A percentile compares a stretch with the other conserved stretches of the same genome.
Evolutionary conservation across 805 yeast genomes (phyloP).

Genomic region (Yamadazyma insecticola): DNA sequence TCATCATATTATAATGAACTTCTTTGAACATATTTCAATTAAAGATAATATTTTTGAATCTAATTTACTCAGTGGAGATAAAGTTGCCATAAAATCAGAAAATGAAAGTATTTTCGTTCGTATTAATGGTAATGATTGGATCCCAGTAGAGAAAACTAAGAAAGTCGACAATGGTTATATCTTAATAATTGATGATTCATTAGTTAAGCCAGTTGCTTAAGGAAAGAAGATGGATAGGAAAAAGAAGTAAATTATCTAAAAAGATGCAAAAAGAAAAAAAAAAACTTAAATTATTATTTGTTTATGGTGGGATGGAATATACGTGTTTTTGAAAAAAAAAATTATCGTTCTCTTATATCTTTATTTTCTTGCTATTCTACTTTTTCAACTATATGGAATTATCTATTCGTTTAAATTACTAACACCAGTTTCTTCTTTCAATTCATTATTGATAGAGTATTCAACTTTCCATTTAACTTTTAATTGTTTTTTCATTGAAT

Average conservation of each 20-base stretch:
- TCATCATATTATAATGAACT: conserved; percentile 50
- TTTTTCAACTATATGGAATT: background rate
- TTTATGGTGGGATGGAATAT: no score
- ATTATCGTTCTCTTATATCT: no score
- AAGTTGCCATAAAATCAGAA: conserved; percentile 12
- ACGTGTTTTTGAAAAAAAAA: no score
- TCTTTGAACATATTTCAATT: conserved; percentile 16
- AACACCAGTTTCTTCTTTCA: conserved; percentile 56
- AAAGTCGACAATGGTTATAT: conserved; percentile 38
- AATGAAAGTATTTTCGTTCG: conserved; percentile 3
- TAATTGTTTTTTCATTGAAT: conserved; percentile 32
- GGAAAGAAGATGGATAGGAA: no score
- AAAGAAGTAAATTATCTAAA: no score
- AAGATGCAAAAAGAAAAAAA: no score
- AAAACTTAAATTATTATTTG: no score
- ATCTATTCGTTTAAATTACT: conserved; percentile 10
- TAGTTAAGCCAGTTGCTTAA: conserved; percentile 18
- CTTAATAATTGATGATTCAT: conserved; percentile 32
- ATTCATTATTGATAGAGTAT: conserved; percentile 45
- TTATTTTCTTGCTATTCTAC: no score
- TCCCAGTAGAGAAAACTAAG: conserved; percentile 20
- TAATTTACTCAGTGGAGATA: conserved; percentile 11
- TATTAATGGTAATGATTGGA: conserved; percentile 9
- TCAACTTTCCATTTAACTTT: conserved; percentile 76
- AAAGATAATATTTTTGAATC: conserved; percentile 2